Conservation (phyloP, 257 asterid species). For the Phtheirospermum japonicum region DNA sequence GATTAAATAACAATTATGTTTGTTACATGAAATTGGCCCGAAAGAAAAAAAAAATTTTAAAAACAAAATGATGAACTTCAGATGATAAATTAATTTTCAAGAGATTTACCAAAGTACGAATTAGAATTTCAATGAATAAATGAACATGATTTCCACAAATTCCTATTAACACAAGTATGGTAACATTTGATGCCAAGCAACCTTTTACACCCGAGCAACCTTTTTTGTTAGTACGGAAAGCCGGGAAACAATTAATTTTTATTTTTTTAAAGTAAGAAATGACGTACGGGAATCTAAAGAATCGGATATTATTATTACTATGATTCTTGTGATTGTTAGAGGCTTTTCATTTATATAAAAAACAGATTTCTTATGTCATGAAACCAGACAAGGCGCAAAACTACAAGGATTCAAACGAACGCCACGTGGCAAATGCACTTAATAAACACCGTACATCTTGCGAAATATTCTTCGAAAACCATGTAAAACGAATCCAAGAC, state of each 20-base stretch:
- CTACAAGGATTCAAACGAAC: no score
- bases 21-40: no score
- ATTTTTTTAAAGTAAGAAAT: background rate
- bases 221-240: slow-evolving; percentile 3
- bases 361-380: background rate
- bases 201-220: slow-evolving; percentile 15
- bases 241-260: background rate
- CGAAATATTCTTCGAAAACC: background rate
- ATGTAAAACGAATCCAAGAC: slow-evolving; percentile 3
- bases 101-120: no score
- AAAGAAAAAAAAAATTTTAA: no score
- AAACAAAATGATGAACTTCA: no score
- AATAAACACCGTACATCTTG: background rate
- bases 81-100: no score
- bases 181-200: slow-evolving; percentile 7
- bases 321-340: background rate
- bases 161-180: background rate
- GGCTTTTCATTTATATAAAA: slow-evolving; percentile 14
- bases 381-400: background rate
- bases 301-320: background rate
- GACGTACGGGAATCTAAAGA: background rate
- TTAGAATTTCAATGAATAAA: background rate
- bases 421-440: slow-evolving; percentile 14
- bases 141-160: background rate
- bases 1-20: no score